Conservation (phyloP, 208 protist species). For the Balamuthia mandrillaris region DNA sequence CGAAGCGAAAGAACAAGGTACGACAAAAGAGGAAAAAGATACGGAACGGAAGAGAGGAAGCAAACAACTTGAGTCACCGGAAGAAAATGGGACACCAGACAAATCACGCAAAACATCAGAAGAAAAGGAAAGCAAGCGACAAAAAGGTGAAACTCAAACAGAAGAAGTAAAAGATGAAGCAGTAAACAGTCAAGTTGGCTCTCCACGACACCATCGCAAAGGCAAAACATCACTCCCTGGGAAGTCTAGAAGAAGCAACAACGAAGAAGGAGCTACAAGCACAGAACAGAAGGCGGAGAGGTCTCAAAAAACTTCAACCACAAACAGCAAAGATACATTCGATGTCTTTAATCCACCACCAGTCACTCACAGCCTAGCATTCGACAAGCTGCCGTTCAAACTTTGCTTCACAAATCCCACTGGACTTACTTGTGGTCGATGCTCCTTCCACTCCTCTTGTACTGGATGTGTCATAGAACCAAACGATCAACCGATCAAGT, state of each 20-base stretch:
- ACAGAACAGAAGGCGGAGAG: background rate
- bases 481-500: background rate
- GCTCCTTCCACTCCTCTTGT: background rate
- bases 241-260: background rate
- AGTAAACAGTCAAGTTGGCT: no score
- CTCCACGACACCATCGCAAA: background rate
- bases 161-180: no score
- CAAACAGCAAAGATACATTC: background rate
- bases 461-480: background rate
- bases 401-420: background rate
- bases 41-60: background rate
- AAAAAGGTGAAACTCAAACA: background rate
- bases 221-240: background rate
- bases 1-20: background rate
- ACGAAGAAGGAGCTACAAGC: background rate
- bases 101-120: background rate
- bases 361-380: background rate
- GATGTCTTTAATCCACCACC: background rate
- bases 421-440: background rate
- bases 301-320: background rate
- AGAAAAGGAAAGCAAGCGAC: background rate
- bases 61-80: background rate
- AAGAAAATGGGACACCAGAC: background rate
- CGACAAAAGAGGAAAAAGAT: background rate
- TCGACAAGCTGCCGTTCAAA: background rate